Evolutionary conservation across 2,329 filamentous ascomycete species (phyloP).

Genomic region (Paraphaeosphaeria sporulosa): DNA sequence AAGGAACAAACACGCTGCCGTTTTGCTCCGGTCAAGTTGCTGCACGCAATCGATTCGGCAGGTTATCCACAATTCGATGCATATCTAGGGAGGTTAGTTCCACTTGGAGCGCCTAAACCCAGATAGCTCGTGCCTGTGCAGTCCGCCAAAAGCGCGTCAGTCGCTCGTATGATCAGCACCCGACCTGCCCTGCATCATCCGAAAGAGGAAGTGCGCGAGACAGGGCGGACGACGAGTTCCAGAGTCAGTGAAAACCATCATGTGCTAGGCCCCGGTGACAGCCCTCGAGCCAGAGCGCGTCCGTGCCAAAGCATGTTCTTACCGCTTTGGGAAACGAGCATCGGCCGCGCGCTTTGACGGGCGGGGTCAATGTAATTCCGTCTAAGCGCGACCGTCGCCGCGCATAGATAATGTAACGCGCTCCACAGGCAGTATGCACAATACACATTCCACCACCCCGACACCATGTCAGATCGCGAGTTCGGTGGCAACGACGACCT

Average conservation of each 20-base stretch:
- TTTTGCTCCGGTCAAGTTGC: neutral
- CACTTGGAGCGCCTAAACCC: neutral
- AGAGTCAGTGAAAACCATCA: neutral
- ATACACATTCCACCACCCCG: slow-evolving; percentile 19
- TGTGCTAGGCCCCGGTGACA: neutral
- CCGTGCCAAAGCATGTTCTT: neutral
- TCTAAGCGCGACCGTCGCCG: slow-evolving; percentile 1
- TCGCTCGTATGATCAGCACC: slow-evolving; percentile 12
- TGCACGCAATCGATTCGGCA: slow-evolving; percentile 10
- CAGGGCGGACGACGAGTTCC: neutral
- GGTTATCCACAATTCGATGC: slow-evolving; percentile 4
- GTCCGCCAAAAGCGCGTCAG: slow-evolving; percentile 2
- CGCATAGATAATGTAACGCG: slow-evolving; percentile 7
- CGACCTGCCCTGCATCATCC: slow-evolving; percentile 2
- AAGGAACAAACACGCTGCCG: neutral
- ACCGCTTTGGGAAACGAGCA: neutral
- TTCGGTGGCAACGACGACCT: slow-evolving; percentile 54
- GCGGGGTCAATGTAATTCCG: neutral
- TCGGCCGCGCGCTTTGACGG: slow-evolving; percentile 10
- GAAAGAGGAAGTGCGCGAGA: slow-evolving; percentile 3
- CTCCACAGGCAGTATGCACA: slow-evolving; percentile 2
- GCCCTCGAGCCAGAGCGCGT: neutral
- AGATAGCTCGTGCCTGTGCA: neutral
- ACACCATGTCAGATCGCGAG: slow-evolving; percentile 52
- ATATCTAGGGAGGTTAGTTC: neutral